A percentile compares a stretch with the other conserved stretches of the same genome.
Conservation (phyloP, 495 filamentous ascomycete genomes). For the Tetracladium marchalianum region DNA sequence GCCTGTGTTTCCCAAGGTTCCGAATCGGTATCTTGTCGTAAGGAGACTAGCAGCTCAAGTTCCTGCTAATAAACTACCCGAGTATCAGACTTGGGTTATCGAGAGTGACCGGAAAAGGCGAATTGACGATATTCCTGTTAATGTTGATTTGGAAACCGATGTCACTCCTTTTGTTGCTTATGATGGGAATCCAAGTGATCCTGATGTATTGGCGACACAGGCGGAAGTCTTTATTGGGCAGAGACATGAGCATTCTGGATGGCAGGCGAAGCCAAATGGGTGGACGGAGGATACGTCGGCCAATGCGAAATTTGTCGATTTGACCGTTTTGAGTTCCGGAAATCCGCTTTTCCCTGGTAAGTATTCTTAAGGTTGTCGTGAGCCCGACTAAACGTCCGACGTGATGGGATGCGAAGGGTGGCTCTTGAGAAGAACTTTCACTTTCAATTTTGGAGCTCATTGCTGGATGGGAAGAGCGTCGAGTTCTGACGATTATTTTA, state of each 20-base stretch:
- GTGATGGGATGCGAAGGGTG: too few species aligned
- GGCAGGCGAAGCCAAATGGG: constrained; percentile 6
- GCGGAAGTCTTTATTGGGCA: constrained; percentile 43
- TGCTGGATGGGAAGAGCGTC: too few species aligned
- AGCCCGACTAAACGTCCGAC: too few species aligned
- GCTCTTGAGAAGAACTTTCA: too few species aligned
- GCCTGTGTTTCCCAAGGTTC: constrained; percentile 24
- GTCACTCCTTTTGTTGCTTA: constrained; percentile 33
- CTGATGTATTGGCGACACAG: constrained; percentile 24
- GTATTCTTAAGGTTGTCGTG: too few species aligned
- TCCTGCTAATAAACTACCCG: constrained; percentile 1
- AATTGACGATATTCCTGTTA: constrained; percentile 23
- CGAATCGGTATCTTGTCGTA: constrained; percentile 34
- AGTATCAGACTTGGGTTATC: constrained; percentile 32
- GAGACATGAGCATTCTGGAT: constrained; percentile 14
- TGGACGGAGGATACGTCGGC: too few species aligned
- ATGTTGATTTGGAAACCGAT: constrained; percentile 37
- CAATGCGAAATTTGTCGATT: constrained; percentile 6
- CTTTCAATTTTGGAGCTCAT: too few species aligned
- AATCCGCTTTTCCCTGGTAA: constrained; percentile 35
- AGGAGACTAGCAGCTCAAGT: constrained; percentile 23
- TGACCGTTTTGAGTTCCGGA: constrained; percentile 27
- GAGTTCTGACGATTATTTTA: too few species aligned
- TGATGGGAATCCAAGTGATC: neutral
- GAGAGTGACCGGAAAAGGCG: constrained; percentile 33